phyloP scores from a whole-genome alignment of 306 rosid species.

The Luffa aegyptiaca region DNA sequence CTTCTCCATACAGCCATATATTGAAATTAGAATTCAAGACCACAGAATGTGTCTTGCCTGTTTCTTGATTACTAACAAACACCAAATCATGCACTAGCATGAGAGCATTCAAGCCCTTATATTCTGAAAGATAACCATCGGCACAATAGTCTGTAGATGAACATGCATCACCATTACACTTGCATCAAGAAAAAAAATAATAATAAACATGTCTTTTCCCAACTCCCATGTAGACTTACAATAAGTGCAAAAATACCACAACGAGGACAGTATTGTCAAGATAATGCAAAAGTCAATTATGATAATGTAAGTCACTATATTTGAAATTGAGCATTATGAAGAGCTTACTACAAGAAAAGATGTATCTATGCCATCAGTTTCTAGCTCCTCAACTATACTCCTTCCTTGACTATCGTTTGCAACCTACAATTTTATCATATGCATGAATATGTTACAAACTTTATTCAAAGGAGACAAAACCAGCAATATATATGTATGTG shows the following conservation, averaged over 20 bases:
- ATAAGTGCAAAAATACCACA: background rate
- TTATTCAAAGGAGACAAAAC: background rate
- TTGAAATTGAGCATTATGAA: background rate
- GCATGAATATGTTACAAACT: background rate
- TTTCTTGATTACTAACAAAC: background rate
- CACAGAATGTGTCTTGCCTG: background rate
- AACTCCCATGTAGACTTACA: background rate
- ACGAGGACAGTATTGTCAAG: background rate
- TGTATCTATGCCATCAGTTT: conserved; percentile 71
- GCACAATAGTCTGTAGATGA: background rate
- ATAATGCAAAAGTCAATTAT: background rate
- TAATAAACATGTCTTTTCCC: background rate
- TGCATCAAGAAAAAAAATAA: background rate
- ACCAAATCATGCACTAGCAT: background rate
- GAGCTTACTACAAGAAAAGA: conserved; percentile 60
- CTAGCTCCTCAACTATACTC: conserved; percentile 61
- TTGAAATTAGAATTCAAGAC: background rate
- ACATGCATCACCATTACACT: background rate
- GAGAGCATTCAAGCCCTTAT: background rate
- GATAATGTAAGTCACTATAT: background rate
- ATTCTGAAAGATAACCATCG: background rate
- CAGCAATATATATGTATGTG: too few relatives aligned
- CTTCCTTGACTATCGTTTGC: conserved; percentile 82
- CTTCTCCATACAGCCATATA: background rate
- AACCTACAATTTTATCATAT: conserved; percentile 29